A percentile compares a stretch with the other conserved stretches of the same genome.
phyloP scores from a whole-genome alignment of 805 yeast genomes.

The Lipomyces yamanashiensis region DNA sequence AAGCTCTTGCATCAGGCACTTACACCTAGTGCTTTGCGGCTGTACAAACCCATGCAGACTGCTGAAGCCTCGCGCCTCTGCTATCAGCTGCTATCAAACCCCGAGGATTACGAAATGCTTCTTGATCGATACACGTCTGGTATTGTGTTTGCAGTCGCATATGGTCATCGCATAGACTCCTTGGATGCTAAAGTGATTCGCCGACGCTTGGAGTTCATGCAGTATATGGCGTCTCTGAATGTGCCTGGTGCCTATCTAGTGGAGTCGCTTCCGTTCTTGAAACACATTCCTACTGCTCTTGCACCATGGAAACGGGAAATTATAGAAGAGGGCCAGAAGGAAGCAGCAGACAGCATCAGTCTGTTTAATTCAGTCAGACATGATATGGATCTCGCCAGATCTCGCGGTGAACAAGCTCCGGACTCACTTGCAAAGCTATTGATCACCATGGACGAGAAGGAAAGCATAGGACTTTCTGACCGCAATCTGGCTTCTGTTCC shows the following conservation, averaged over 20 bases:
- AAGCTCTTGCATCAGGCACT: constrained; percentile 16
- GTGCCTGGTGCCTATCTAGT: constrained; percentile 17
- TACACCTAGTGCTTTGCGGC: constrained; percentile 1
- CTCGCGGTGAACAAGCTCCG: background rate
- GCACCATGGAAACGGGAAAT: constrained; percentile 12
- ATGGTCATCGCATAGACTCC: constrained; percentile 8
- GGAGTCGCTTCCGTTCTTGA: constrained; percentile 12
- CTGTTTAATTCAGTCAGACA: background rate
- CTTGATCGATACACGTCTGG: constrained; percentile 11
- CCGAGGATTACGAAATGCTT: constrained; percentile 13
- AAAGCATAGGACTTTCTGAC: background rate
- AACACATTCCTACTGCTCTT: constrained; percentile 2
- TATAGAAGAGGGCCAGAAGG: background rate
- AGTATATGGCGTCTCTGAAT: constrained; percentile 9
- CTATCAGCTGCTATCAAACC: background rate
- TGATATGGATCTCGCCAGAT: background rate
- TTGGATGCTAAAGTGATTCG: constrained; percentile 16
- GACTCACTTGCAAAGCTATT: constrained; percentile 8
- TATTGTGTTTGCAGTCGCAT: constrained; percentile 8
- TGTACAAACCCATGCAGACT: constrained; percentile 13
- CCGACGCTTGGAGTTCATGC: constrained; percentile 1
- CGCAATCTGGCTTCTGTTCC: constrained; percentile 9
- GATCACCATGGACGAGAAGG: background rate
- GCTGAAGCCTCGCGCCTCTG: constrained; percentile 8
- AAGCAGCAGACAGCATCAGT: constrained; percentile 1